Conservation (phyloP, 83 land plant genomes). For the Isoetes engelmannii region DNA sequence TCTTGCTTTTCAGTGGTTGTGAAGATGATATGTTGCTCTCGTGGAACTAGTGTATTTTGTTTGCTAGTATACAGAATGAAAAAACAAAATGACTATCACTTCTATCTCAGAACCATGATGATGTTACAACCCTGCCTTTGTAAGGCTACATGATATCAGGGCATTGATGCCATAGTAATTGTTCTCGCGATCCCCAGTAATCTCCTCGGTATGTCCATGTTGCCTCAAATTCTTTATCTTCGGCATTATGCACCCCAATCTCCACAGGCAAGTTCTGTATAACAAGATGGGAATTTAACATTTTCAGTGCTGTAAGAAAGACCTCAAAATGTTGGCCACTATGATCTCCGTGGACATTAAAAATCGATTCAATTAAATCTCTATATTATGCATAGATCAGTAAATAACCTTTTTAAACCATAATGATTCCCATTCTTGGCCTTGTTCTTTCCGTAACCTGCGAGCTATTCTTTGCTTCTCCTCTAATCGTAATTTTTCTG, state of each 20-base stretch:
- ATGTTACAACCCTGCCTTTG: too few species aligned
- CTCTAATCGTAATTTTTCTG: constrained; percentile 38
- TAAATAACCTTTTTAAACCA: constrained; percentile 32
- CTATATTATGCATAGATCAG: background rate
- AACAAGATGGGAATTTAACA: background rate
- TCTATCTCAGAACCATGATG: too few species aligned
- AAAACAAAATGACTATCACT: too few species aligned
- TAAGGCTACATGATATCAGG: constrained; percentile 46
- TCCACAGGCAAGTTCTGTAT: constrained; percentile 30
- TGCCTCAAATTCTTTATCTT: constrained; percentile 21
- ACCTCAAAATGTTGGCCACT: background rate
- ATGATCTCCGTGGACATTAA: background rate
- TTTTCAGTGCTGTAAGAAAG: background rate
- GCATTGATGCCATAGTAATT: constrained; percentile 27
- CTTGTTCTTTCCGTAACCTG: constrained; percentile 23
- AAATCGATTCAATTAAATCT: background rate
- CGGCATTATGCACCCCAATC: constrained; percentile 21
- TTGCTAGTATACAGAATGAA: too few species aligned
- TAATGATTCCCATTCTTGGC: constrained; percentile 29
- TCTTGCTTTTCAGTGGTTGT: too few species aligned
- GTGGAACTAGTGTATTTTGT: too few species aligned
- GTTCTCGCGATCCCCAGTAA: constrained; percentile 41
- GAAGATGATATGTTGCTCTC: too few species aligned
- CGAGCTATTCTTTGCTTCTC: constrained; percentile 36
- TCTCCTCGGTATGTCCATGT: constrained; percentile 32